Evolutionary conservation across 148 eudicot genomes (phyloP).

Genomic region (Persicaria tinctoria): DNA sequence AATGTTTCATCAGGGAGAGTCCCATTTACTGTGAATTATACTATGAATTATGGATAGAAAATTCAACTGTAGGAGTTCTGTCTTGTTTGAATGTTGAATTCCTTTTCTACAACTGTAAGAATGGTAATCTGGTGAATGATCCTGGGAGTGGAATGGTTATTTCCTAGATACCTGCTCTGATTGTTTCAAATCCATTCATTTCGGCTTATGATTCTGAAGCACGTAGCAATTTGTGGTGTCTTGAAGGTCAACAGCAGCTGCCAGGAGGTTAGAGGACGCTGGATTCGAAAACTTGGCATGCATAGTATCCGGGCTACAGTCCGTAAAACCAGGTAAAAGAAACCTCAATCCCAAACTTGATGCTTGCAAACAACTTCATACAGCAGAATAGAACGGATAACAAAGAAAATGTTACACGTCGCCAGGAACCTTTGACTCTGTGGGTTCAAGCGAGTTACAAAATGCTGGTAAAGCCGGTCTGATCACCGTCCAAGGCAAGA

Average conservation of each 20-base stretch:
- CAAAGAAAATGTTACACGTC: not conserved
- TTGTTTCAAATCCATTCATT: not conserved
- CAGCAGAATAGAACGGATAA: not conserved
- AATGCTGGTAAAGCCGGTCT: conserved; percentile 96
- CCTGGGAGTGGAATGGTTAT: not conserved
- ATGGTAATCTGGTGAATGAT: not conserved
- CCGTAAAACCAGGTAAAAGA: conserved; percentile 67
- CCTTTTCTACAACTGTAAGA: not conserved
- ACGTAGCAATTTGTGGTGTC: not conserved
- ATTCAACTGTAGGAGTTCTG: too few relatives aligned
- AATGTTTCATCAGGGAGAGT: not conserved
- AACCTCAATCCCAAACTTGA: not conserved
- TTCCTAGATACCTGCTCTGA: not conserved
- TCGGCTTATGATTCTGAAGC: not conserved
- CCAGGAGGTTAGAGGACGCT: conserved; percentile 59
- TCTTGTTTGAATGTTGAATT: not conserved
- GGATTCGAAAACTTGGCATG: conserved; percentile 83
- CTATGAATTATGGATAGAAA: too few relatives aligned
- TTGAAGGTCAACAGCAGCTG: conserved; percentile 80
- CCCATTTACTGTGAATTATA: not conserved
- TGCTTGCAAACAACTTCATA: not conserved
- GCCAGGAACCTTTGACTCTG: conserved; percentile 70
- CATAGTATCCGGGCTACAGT: conserved; percentile 86
- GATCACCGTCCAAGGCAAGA: conserved; percentile 80
- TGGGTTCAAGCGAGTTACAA: conserved; percentile 78